Evolutionary conservation across 2,329 filamentous ascomycete genomes (phyloP), one percentile per base, ranked within the genome.

Genomic region (Cercospora sp.): DNA sequence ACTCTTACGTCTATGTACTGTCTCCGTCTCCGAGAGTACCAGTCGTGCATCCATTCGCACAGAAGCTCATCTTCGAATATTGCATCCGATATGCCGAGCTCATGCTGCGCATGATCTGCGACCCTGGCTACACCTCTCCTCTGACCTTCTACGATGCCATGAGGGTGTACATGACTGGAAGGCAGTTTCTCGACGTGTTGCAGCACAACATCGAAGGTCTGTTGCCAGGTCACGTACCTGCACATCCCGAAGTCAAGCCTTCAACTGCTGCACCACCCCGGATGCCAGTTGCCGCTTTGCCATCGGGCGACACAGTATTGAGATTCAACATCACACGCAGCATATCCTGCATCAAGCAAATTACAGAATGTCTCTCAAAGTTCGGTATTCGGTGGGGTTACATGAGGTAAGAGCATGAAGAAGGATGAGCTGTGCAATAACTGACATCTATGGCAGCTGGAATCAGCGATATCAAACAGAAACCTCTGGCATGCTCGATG

Each of bases 61-160:
- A 93, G 69, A 76, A 76, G 69, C 69, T 72, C 61, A 70, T 71
- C 48, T 72, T 72, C 45, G 72, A 72, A 63, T 71, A 72, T 51
- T 71, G 69, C 63, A 73, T 68, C 12, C 70, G 68, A 84, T 89
- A 31, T 76, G 87, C 95, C 60, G 86, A 91, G 68, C 87, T 88
- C 68, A 88, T 97, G 70, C 86, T 91, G 73, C 86, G 88, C 5
- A 85, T 93, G 57, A 85, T 91, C 26, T 85, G 86, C 66, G 84
- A 87, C 72, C 78, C 86, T 3, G 80, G 83, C 33, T 86, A 88
- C 68, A 84, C 86, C 16, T 87, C 90, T 4, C 90, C 94, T 62
- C 88, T 95, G 74, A 94, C 92, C 0, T 97, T 94, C 74, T 90
- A 96, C 75, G 94, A 97, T 76, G 91, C 93, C 1, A 86, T 97